Percentiles rank a stretch among this genome's conserved stretches.
These are phyloP conservation scores for Mycocentrospora acerina DNA, from an alignment of 2,329 filamentous ascomycete genomes.

Conservation along the genomic window DNA sequence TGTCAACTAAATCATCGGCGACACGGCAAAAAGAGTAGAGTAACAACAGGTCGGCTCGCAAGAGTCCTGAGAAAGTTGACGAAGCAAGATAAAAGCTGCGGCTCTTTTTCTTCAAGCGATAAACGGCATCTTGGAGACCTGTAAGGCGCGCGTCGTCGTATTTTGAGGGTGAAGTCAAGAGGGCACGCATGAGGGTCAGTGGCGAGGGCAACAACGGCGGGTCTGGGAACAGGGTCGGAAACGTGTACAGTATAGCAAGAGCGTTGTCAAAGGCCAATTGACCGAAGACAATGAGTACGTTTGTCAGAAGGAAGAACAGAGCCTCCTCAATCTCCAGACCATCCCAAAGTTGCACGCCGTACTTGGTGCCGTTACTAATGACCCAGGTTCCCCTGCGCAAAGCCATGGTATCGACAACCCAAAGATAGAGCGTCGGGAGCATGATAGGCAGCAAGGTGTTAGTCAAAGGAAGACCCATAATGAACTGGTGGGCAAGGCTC, in stretches of 20 bases:
- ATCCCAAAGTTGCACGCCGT: slow-evolving; percentile 63
- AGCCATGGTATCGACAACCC: slow-evolving; percentile 70
- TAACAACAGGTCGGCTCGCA: slow-evolving; percentile 68
- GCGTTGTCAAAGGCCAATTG: slow-evolving; percentile 69
- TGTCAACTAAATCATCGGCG: slow-evolving; percentile 72
- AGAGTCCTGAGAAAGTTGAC: slow-evolving; percentile 65
- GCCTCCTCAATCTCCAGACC: slow-evolving; percentile 73
- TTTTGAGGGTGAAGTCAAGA: slow-evolving; percentile 50
- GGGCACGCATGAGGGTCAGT: slow-evolving; percentile 53
- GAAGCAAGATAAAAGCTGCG: slow-evolving; percentile 74
- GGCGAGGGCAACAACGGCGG: slow-evolving; percentile 54
- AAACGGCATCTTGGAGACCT: slow-evolving; percentile 61
- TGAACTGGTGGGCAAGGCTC: slow-evolving; percentile 64
- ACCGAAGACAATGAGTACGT: slow-evolving; percentile 69
- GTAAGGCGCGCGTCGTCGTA: slow-evolving; percentile 61
- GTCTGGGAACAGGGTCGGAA: slow-evolving; percentile 58
- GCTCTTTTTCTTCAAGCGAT: slow-evolving; percentile 63
- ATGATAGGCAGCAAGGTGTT: slow-evolving; percentile 62
- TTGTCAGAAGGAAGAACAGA: slow-evolving; percentile 71
- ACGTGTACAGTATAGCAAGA: slow-evolving; percentile 64
- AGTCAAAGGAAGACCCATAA: slow-evolving; percentile 60
- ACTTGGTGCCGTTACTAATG: slow-evolving; percentile 68
- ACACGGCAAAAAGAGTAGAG: slow-evolving; percentile 75
- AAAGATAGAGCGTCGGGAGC: slow-evolving; percentile 68
- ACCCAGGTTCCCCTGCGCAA: slow-evolving; percentile 70